Evolutionary conservation across 441 rosid genomes (phyloP), one percentile per base, ranked within the genome.

Genomic region (Breynia disticha): DNA sequence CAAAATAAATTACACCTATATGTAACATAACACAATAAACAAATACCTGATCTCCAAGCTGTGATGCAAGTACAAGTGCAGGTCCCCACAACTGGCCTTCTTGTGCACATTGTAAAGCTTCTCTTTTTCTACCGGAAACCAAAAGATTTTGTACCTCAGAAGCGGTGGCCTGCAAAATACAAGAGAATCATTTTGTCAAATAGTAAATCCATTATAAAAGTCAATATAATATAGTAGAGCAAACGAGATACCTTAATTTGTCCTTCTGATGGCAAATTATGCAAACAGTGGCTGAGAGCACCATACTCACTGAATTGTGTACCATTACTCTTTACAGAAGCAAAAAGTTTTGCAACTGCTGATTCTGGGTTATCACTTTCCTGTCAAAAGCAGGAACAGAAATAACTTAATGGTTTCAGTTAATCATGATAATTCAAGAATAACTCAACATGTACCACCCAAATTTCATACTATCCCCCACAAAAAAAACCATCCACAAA

Each of bases 11-110:
- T 39, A 21, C 42, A 41, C 42, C 13, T 48, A n/a, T n/a, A n/a
- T n/a, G n/a, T n/a, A n/a, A 45, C 19, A 57, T 51, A 52, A 63
- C 8, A 28, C 35, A 73, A 24, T 19, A 17, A 46, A 65, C 50
- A 64, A 70, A 65, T 67, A 94, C 99, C 91, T 94, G 96, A 41
- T 94, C 73, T 37, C 97, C 99, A 65, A 94, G 89, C 63, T 90
- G 97, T 46, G 96, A 83, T 1, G 99, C 94, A 41, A 94, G 87
- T 60, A 94, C 86, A 68, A 94, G 94, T 17, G 99, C 99, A 57
- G 90, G 97, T 69, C 99, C 99, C 99, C 99, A 94, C 63, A 94
- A 70, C 75, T 82, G 94, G 51, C 99, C 97, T 67, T 73, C 94
- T 71, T 83, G 95, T 51, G 99, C 97, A 72, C 75, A 70, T 48